Evolutionary conservation across 2,329 filamentous ascomycete species (phyloP).

Genomic region (Simplicillium aogashimaense): DNA sequence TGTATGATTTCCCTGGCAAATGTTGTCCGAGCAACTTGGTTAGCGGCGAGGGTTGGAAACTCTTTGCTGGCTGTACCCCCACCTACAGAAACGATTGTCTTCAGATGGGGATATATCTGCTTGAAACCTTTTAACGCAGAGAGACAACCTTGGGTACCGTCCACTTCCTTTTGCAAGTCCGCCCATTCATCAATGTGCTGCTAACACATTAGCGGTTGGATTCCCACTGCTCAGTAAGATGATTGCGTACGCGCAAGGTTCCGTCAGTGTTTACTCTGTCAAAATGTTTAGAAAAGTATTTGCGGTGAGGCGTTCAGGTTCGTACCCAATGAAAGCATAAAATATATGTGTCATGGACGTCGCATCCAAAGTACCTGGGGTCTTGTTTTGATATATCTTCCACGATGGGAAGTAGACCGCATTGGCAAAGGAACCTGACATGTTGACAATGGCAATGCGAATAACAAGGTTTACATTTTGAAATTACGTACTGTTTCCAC

Average conservation of each 20-base stretch:
- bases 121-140: slow-evolving; percentile 50
- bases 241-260: slow-evolving; percentile 27
- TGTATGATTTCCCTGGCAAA: slow-evolving; percentile 44
- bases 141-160: slow-evolving; percentile 50
- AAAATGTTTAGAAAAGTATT: slow-evolving; percentile 6
- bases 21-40: slow-evolving; percentile 31
- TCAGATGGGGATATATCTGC: slow-evolving; percentile 41
- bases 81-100: slow-evolving; percentile 55
- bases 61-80: slow-evolving; percentile 52
- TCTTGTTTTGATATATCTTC: slow-evolving; percentile 49
- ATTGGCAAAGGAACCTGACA: slow-evolving; percentile 14
- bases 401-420: slow-evolving; percentile 56
- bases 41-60: slow-evolving; percentile 47
- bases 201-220: slow-evolving; percentile 1
- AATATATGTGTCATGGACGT: slow-evolving; percentile 52
- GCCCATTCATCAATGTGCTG: slow-evolving; percentile 51
- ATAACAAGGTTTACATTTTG: too few relatives aligned
- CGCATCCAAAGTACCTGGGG: slow-evolving; percentile 47
- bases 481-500: too few relatives aligned
- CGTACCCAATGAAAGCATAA: slow-evolving; percentile 50
- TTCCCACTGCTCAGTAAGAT: background rate
- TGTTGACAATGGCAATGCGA: too few relatives aligned
- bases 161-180: slow-evolving; percentile 48
- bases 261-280: slow-evolving; percentile 22
- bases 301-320: too few relatives aligned